Conservation (phyloP, 1,284 basidiomycete species). For the Pascua guehoae region DNA sequence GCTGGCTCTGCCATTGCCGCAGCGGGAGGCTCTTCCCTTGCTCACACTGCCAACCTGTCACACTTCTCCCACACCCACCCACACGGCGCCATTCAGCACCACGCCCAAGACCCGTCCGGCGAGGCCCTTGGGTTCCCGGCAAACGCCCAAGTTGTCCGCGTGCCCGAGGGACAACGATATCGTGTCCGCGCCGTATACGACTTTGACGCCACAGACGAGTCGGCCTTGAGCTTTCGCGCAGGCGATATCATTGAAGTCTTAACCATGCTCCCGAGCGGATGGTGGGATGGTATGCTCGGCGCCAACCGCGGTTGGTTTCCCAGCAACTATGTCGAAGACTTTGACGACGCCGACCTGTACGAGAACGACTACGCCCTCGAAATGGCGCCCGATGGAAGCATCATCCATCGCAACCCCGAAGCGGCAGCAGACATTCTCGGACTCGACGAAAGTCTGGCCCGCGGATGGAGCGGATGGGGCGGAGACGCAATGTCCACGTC, state of each 20-base stretch:
- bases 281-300: conserved; percentile 96
- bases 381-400: conserved; percentile 68
- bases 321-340: conserved; percentile 82
- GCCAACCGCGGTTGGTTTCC: conserved; percentile 96
- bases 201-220: conserved; percentile 80
- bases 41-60: not conserved
- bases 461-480: conserved; percentile 24
- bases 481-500: conserved; percentile 8
- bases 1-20: too few relatives aligned
- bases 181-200: conserved; percentile 84
- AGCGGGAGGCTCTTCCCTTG: too few relatives aligned
- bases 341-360: conserved; percentile 70
- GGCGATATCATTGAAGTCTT: conserved; percentile 93
- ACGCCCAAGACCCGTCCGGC: conserved; percentile 5
- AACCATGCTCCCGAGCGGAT: conserved; percentile 84
- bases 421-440: conserved; percentile 23
- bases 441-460: conserved; percentile 26
- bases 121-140: conserved; percentile 12
- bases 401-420: conserved; percentile 30
- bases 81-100: not conserved
- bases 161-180: conserved; percentile 19
- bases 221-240: conserved; percentile 79
- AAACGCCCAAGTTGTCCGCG: conserved; percentile 14
- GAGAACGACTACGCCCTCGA: conserved; percentile 27
- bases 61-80: not conserved